These are phyloP conservation scores for Nematodospora valgi DNA, from an alignment of 805 yeast species.

Conservation along the genomic window DNA sequence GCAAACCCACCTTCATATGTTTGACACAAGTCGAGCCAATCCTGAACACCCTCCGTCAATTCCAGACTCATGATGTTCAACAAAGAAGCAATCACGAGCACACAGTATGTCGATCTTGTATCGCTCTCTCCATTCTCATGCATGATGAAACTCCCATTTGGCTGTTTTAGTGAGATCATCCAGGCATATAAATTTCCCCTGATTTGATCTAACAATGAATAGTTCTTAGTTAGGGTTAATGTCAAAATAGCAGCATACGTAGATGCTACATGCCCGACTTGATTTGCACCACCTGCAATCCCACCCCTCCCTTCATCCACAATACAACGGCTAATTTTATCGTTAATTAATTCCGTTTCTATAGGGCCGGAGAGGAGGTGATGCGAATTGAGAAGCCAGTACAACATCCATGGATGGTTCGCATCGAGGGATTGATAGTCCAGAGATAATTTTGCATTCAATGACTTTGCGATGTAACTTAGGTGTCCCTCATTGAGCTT, in stretches of 20 bases:
- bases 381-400: conserved; percentile 68
- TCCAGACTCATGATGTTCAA: conserved; percentile 62
- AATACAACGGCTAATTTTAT: conserved; percentile 24
- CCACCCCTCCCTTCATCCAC: conserved; percentile 46
- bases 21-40: conserved; percentile 71
- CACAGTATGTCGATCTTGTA: conserved; percentile 84
- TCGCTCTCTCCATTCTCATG: conserved; percentile 80
- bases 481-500: conserved; percentile 35
- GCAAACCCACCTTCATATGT: conserved; percentile 96
- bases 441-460: conserved; percentile 45
- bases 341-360: conserved; percentile 12
- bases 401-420: conserved; percentile 87
- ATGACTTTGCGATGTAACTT: conserved; percentile 38
- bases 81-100: conserved; percentile 65
- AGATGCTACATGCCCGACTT: conserved; percentile 80
- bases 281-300: conserved; percentile 82
- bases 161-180: conserved; percentile 60
- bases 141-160: conserved; percentile 77
- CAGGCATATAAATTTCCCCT: conserved; percentile 52
- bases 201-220: conserved; percentile 21
- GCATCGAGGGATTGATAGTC: conserved; percentile 67
- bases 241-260: conserved; percentile 75
- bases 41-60: conserved; percentile 47
- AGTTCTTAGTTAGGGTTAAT: conserved; percentile 50
- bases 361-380: conserved; percentile 12